Conservation (phyloP, 2,329 filamentous ascomycete species). For the Diaporthe capsici region DNA sequence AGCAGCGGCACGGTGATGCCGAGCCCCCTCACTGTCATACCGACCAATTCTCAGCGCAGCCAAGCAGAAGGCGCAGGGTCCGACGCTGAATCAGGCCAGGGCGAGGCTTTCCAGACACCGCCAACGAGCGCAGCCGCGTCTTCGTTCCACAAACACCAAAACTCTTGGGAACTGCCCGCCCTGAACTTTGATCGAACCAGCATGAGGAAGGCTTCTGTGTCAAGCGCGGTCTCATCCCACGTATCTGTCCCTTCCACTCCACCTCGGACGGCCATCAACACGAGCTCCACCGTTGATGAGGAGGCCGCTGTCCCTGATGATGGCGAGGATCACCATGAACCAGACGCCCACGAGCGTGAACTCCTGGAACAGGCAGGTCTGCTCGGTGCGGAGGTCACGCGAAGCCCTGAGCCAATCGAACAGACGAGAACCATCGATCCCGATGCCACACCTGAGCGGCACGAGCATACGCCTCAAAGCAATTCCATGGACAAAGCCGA, state of each 20-base stretch:
- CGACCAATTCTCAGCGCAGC: constrained; percentile 50
- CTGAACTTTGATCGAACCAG: constrained; percentile 52
- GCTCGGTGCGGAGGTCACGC: constrained; percentile 61
- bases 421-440: constrained; percentile 56
- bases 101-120: constrained; percentile 65
- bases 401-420: constrained; percentile 58
- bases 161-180: constrained; percentile 59
- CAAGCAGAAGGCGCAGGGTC: constrained; percentile 49
- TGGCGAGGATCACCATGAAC: constrained; percentile 56
- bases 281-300: constrained; percentile 52
- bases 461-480: constrained; percentile 45
- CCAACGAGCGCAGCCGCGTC: constrained; percentile 57
- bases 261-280: constrained; percentile 49
- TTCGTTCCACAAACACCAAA: constrained; percentile 56
- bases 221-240: constrained; percentile 57
- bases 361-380: constrained; percentile 78
- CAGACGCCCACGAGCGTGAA: constrained; percentile 77
- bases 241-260: constrained; percentile 51
- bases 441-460: constrained; percentile 58
- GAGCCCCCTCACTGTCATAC: constrained; percentile 54
- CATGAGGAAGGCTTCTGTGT: constrained; percentile 59
- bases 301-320: constrained; percentile 49
- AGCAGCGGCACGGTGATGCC: constrained; percentile 50
- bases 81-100: constrained; percentile 55
- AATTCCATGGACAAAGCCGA: constrained; percentile 64